A percentile compares a stretch with the other conserved stretches of the same genome.
Evolutionary conservation across 2,329 filamentous ascomycete genomes (phyloP).

Genomic region (Botrytis fabae): DNA sequence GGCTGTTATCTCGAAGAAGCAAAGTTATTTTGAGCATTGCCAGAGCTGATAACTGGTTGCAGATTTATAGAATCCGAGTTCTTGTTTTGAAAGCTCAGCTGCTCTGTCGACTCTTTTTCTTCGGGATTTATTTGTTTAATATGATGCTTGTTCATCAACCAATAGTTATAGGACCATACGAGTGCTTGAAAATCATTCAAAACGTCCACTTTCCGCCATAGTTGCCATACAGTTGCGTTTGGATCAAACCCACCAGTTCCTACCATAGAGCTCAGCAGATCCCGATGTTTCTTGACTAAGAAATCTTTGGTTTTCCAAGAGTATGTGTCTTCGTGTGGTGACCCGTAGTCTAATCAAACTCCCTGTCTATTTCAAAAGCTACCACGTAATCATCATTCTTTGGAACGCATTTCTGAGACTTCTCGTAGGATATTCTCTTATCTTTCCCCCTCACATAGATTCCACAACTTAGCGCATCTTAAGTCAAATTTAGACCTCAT

Average conservation of each 20-base stretch:
- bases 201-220: neutral
- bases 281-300: no score
- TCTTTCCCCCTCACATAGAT: no score
- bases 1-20: neutral
- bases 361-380: no score
- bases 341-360: no score
- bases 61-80: neutral
- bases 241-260: neutral
- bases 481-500: neutral
- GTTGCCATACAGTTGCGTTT: neutral
- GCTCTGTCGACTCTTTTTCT: neutral
- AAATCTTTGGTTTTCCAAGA: no score
- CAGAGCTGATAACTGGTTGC: neutral
- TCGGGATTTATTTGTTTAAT: neutral
- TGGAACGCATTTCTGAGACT: no score
- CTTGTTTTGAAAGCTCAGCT: neutral
- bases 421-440: no score
- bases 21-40: neutral
- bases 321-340: no score
- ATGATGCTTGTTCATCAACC: neutral
- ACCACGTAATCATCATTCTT: no score
- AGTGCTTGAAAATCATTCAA: neutral
- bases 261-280: no score
- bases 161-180: neutral
- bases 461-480: no score